Base-by-base conservation (phyloP, 2,329 filamentous ascomycete species). In the Cladobotryum mycophilum region DNA sequence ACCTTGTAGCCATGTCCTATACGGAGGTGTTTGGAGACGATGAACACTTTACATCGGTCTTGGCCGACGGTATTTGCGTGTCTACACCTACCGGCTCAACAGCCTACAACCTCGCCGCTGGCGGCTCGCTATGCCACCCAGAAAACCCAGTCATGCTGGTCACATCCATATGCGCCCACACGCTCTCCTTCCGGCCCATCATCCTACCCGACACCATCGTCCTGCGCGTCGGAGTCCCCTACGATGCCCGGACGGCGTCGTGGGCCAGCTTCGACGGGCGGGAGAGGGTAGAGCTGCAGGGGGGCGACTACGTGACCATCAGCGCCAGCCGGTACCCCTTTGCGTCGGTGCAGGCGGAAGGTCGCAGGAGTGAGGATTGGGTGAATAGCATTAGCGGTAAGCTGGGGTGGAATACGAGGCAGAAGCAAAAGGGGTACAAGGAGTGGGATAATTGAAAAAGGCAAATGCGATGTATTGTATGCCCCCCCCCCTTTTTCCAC, bases 191-290 rank as follows among this genome's bases (percentile, higher is more conserved):
- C 76, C 80, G 93, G 11, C 92, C 92, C n/a, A 93, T 97, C 61
- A 93, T 97, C 61, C 76, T 97, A 3, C 93, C 93, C 0, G 93
- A 99, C 69, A 96, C 92, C 0, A 95, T 97, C 55, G 92, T 97
- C 1, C 75, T 99, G 53, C 83, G 93, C 36, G 79, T 96, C 15
- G 93, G 92, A 11, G 91, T 97, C n/a, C 93, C 93, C 0, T 97
- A 96, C 66, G 86, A 95, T 67, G 89, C 91, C 8, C 78, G 93
- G 45, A 90, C 89, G 4, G 86, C 83, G 59, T 91, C 87, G 38
- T 99, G 93, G 92, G 93, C 91, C n/a, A 95, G 89, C 67, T 99
- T 99, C 65, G 93, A 99, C 68, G 93, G 93, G 2, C 81, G 90
- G 54, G 89, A 96, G 73, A 82, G 90, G 70, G 71, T 88, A n/a